phyloP scores from a whole-genome alignment of 2,329 filamentous ascomycete genomes.

The Coniella lustricola region DNA sequence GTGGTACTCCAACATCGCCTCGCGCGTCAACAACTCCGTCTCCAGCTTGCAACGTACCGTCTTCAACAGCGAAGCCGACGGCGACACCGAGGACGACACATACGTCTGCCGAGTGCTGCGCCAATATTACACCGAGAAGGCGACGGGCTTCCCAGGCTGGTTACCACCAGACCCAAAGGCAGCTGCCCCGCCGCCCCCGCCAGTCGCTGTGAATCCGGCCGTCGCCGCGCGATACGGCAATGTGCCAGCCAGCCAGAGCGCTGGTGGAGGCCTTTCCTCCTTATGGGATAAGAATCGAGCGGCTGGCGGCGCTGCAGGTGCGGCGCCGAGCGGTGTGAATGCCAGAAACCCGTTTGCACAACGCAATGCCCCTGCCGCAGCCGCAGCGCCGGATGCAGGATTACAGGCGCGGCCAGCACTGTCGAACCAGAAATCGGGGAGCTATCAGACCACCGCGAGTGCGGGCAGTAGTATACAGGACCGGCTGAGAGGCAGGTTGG shows the following conservation, averaged over 20 bases:
- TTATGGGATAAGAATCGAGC: constrained; percentile 46
- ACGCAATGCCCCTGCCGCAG: constrained; percentile 26
- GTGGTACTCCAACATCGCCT: constrained; percentile 72
- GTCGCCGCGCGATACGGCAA: constrained; percentile 49
- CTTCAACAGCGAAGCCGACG: constrained; percentile 57
- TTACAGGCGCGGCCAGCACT: constrained; percentile 55
- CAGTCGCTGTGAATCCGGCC: constrained; percentile 36
- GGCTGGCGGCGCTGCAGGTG: constrained; percentile 16
- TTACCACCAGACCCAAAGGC: constrained; percentile 84
- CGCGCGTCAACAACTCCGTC: constrained; percentile 57
- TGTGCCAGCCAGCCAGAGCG: constrained; percentile 23
- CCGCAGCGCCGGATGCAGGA: constrained; percentile 27
- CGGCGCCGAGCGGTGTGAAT: background rate
- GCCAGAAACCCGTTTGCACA: constrained; percentile 24
- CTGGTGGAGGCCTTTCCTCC: constrained; percentile 40
- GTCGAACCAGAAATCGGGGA: constrained; percentile 52
- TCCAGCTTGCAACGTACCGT: constrained; percentile 48
- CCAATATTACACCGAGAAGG: constrained; percentile 87
- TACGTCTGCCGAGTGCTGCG: constrained; percentile 91
- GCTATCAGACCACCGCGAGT: constrained; percentile 54
- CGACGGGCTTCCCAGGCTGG: constrained; percentile 74
- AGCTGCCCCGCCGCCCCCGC: constrained; percentile 48
- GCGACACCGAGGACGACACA: constrained; percentile 80
- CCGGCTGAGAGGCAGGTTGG: constrained; percentile 71
- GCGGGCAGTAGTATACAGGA: constrained; percentile 59